Evolutionary conservation across 345 rosid genomes (phyloP).

Genomic region (Citrus hindsii): DNA sequence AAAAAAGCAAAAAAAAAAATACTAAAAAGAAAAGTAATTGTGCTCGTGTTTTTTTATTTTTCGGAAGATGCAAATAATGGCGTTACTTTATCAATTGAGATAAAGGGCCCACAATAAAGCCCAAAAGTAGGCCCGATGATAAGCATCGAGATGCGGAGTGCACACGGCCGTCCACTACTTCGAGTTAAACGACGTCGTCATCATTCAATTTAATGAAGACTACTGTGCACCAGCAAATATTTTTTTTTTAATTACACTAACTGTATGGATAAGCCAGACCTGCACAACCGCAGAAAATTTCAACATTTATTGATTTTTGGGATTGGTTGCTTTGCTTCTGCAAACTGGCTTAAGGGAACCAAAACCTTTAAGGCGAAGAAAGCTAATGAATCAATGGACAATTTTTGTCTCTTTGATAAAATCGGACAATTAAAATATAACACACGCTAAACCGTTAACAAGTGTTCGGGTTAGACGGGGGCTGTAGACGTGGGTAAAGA

Average conservation of each 20-base stretch:
- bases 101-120: not conserved
- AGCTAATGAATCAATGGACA: not conserved
- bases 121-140: not conserved
- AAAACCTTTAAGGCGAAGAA: not conserved
- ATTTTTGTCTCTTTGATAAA: no score
- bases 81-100: not conserved
- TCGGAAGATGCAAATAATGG: no score
- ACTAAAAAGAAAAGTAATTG: no score
- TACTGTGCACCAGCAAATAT: not conserved
- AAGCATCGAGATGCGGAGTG: not conserved
- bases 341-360: not conserved
- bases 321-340: not conserved
- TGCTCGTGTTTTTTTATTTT: no score
- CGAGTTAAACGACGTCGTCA: not conserved
- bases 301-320: not conserved
- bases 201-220: not conserved
- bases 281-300: not conserved
- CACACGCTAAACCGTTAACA: not conserved
- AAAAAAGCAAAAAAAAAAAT: no score
- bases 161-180: no score
- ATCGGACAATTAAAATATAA: no score
- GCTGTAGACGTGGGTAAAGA: not conserved
- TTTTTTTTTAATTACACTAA: no score
- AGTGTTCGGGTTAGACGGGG: not conserved
- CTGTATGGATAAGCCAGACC: no score